Conservation (phyloP, 257 asterid species). For the Solanum arcanum region DNA sequence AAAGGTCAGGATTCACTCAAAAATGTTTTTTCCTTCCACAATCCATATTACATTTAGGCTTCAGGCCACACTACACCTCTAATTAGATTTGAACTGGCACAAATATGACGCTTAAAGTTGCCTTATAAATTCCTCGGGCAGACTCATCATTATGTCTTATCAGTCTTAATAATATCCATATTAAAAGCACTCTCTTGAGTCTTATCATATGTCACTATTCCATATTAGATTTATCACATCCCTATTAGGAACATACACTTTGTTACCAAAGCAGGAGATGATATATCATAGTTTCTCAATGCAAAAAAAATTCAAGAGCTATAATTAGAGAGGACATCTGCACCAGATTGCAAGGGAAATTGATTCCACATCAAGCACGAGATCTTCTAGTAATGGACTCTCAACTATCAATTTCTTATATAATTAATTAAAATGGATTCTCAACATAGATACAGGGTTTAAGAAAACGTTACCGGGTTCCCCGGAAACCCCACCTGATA, state of each 20-base stretch:
- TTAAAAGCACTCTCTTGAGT: not conserved
- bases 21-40: not conserved
- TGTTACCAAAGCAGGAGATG: not conserved
- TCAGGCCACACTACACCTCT: not conserved
- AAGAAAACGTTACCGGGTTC: not conserved
- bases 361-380: not conserved
- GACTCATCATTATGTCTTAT: not conserved
- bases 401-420: not conserved
- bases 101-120: not conserved
- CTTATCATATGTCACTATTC: not conserved
- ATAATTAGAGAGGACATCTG: not conserved
- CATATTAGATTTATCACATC: not conserved
- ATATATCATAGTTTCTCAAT: not conserved
- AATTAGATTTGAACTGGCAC: not conserved
- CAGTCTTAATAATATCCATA: not conserved
- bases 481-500: not conserved
- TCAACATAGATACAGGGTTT: not conserved
- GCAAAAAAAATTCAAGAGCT: not conserved
- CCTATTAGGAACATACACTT: not conserved
- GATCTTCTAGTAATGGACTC: not conserved
- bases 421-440: not conserved
- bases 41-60: not conserved
- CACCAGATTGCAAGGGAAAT: not conserved
- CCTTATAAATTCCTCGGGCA: not conserved
- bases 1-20: not conserved